Base-by-base conservation (phyloP, 805 yeast species). In the Grigorovia yakushimaensis region DNA sequence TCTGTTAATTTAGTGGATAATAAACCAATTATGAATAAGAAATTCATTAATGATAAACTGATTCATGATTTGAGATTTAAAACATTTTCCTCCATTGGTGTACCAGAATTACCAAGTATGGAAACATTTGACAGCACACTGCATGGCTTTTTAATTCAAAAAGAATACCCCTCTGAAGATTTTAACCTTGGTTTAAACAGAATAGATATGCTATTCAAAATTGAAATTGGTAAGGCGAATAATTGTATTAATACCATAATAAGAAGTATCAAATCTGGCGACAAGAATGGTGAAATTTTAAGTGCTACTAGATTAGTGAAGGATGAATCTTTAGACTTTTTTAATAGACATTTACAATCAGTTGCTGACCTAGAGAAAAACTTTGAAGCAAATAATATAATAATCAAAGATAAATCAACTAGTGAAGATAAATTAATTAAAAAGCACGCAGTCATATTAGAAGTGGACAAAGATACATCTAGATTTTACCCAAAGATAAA, bases 71-170 rank as follows among this genome's bases (percentile, higher is more conserved):
- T 88, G 42, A 76, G 95, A 54, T 73, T 87, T 76, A 88, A 87
- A 61, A 80, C 93, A 4, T 86, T 84, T 68, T 76, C 82, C 20
- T 76, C 88, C 0, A 82, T 88, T 19, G 95, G 94, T 0, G 79
- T 79, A 10, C 96, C 96, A 1, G 73, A 72, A 24, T 56, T 78
- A 39, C 88, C 91, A 2, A 59, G 70, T 0, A 81, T 65, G 54
- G 64, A 54, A 1, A 40, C 53, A 2, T 61, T 65, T 45, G 52
- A 49, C 50, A 20, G 44, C 11, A 57, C 61, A 4, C 30, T 66
- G 5, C 35, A 52, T 6, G 60, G 56, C 7, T 54, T 54, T 47
- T 30, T 48, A 1, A 49, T 59, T 9, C 21, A 45, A 2, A 62
- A 52, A 19, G 42, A 44, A 2, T n/a, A 17, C 6, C 33, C 30